These are phyloP conservation scores for Salix brachista DNA, from an alignment of 345 rosid genomes.

Conservation along the genomic window DNA sequence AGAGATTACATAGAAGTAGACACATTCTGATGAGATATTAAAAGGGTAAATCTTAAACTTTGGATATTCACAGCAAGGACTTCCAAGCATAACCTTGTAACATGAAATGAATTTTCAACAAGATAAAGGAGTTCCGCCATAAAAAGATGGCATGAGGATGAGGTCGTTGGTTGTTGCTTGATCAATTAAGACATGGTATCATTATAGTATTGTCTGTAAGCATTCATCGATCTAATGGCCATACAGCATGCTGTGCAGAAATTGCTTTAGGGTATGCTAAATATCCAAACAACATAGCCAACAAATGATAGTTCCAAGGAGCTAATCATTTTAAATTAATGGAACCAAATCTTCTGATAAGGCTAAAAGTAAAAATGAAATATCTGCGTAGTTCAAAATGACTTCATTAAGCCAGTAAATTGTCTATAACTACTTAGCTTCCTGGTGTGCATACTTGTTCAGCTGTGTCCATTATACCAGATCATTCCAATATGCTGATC, in stretches of 20 bases:
- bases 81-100: background rate
- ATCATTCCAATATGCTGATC: background rate
- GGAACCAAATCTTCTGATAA: background rate
- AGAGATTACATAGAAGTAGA: background rate
- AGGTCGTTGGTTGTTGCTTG: background rate
- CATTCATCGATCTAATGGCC: no score
- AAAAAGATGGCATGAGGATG: background rate
- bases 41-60: background rate
- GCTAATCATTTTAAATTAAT: background rate
- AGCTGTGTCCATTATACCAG: background rate
- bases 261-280: background rate
- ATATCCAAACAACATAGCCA: background rate
- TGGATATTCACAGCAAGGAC: background rate
- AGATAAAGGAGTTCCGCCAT: background rate
- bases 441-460: background rate
- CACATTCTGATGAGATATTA: background rate
- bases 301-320: background rate
- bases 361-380: background rate
- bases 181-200: background rate
- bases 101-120: background rate
- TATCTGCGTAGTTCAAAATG: background rate
- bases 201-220: background rate
- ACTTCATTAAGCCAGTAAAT: background rate
- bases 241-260: background rate
- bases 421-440: background rate